These are phyloP conservation scores for Nicotiana obtusifolia DNA, from an alignment of 257 asterid species.

Conservation along the genomic window DNA sequence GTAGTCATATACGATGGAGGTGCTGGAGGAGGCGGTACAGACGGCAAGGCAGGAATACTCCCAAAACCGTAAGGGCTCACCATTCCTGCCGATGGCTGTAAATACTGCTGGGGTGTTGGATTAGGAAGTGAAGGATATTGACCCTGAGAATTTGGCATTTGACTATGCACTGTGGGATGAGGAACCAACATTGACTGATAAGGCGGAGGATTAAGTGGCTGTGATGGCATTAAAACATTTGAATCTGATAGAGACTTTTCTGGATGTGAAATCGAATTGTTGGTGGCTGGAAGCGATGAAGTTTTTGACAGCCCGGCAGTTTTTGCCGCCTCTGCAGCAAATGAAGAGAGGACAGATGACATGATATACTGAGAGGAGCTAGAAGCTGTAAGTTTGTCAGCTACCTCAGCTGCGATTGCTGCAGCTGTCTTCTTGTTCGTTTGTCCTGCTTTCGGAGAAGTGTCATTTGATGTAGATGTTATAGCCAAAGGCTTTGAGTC, in stretches of 20 bases:
- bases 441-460: slow-evolving; percentile 30
- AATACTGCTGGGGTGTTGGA: slow-evolving; percentile 51
- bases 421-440: slow-evolving; percentile 60
- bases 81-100: slow-evolving; percentile 51
- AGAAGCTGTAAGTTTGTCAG: slow-evolving; percentile 80
- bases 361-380: slow-evolving; percentile 84
- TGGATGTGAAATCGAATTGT: slow-evolving; percentile 23
- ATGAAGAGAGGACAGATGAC: slow-evolving; percentile 79
- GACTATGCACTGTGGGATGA: slow-evolving; percentile 30
- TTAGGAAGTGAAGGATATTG: slow-evolving; percentile 48
- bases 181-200: slow-evolving; percentile 34
- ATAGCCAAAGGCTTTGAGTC: slow-evolving; percentile 29
- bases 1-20: slow-evolving; percentile 58
- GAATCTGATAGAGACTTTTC: slow-evolving; percentile 37
- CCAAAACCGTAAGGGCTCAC: slow-evolving; percentile 49
- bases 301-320: slow-evolving; percentile 53
- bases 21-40: slow-evolving; percentile 43
- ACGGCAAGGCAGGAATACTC: slow-evolving; percentile 36
- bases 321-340: slow-evolving; percentile 88
- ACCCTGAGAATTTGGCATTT: slow-evolving; percentile 41
- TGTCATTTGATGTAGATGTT: slow-evolving; percentile 18
- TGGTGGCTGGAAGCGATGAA: slow-evolving; percentile 33
- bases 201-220: slow-evolving; percentile 28
- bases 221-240: slow-evolving; percentile 27
- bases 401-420: slow-evolving; percentile 83